Conservation (phyloP, 768 basidiomycete genomes). For the Calocybe gangraenosa region DNA sequence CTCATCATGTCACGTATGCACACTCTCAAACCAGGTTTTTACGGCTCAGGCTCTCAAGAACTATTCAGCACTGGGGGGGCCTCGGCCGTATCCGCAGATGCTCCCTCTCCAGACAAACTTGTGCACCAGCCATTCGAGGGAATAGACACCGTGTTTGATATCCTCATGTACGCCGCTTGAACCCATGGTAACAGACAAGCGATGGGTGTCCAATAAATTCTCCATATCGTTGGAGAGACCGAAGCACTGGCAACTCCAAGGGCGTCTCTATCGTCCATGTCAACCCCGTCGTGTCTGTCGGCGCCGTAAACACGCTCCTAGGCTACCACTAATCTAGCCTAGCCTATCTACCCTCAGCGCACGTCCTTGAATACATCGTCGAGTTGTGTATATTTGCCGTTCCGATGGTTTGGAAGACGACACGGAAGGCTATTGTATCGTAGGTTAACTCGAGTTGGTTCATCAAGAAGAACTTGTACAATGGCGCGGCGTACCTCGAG, state of each 20-base stretch:
- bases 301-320: constrained; percentile 70
- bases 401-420: constrained; percentile 95
- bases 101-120: constrained; percentile 51
- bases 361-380: constrained; percentile 94
- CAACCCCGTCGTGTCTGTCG: constrained; percentile 83
- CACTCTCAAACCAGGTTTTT: constrained; percentile 40
- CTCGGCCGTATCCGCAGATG: constrained; percentile 58
- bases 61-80: constrained; percentile 39
- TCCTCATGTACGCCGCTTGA: constrained; percentile 69
- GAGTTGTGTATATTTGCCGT: constrained; percentile 84
- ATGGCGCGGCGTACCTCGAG: constrained; percentile 74
- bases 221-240: constrained; percentile 73
- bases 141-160: constrained; percentile 77
- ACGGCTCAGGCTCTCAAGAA: constrained; percentile 63
- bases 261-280: constrained; percentile 87
- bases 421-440: constrained; percentile 87
- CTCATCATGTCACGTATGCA: constrained; percentile 27
- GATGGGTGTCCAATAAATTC: constrained; percentile 74
- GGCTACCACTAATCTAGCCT: constrained; percentile 66
- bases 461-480: constrained; percentile 75
- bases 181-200: constrained; percentile 74
- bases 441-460: constrained; percentile 70
- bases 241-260: constrained; percentile 91
- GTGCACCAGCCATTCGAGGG: constrained; percentile 67
- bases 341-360: constrained; percentile 91